Evolutionary conservation across 139 green algal species (phyloP).

Genomic region (Prasinococcaceae sp.): DNA sequence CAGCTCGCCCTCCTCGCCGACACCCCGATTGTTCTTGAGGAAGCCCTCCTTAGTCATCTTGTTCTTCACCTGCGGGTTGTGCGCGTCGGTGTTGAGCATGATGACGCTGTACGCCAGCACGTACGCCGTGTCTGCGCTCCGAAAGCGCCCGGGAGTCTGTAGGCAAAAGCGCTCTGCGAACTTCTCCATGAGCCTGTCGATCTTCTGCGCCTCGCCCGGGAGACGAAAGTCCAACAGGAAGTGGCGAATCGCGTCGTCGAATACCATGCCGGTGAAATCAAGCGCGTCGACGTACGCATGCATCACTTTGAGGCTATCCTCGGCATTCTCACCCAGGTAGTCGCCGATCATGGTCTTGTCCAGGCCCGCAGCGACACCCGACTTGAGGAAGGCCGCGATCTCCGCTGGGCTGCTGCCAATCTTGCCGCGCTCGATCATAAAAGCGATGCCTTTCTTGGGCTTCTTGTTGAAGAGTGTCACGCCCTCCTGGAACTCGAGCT

Average conservation of each 20-base stretch:
- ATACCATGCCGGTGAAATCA: slow-evolving; percentile 67
- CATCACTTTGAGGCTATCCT: slow-evolving; percentile 85
- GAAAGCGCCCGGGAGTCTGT: slow-evolving; percentile 83
- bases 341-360: slow-evolving; percentile 90
- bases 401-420: slow-evolving; percentile 48
- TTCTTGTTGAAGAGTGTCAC: slow-evolving; percentile 93
- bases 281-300: slow-evolving; percentile 88
- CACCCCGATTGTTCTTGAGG: slow-evolving; percentile 93
- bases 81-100: slow-evolving; percentile 99
- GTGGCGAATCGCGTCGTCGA: slow-evolving; percentile 79
- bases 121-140: slow-evolving; percentile 88
- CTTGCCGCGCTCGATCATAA: slow-evolving; percentile 64
- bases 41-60: slow-evolving; percentile 71
- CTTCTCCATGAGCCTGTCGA: slow-evolving; percentile 98
- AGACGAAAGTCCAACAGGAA: slow-evolving; percentile 44
- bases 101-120: slow-evolving; percentile 97
- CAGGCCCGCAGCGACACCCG: slow-evolving; percentile 49
- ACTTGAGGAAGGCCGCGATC: slow-evolving; percentile 50
- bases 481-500: slow-evolving; percentile 56
- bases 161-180: slow-evolving; percentile 88
- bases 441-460: slow-evolving; percentile 79
- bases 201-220: slow-evolving; percentile 97
- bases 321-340: slow-evolving; percentile 90
- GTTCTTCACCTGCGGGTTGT: slow-evolving; percentile 79
- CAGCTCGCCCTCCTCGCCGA: slow-evolving; percentile 89